Base-by-base conservation (phyloP, 805 yeast genomes). In the Grigorovia transvaalensis region DNA sequence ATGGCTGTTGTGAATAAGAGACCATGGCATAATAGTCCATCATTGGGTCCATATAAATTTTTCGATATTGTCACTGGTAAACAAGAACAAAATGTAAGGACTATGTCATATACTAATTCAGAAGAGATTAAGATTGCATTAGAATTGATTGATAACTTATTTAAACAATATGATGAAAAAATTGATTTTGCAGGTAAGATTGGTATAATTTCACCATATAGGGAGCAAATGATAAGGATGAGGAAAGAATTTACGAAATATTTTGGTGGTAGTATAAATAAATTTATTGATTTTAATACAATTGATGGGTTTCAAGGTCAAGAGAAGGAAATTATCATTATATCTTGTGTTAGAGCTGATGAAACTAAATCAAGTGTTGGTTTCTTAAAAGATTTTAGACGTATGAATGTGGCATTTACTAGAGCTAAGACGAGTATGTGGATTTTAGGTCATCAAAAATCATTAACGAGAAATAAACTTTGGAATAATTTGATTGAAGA, bases 271-370 rank as follows among this genome's bases (percentile, higher is more conserved):
- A 62, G 71, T 3, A 84, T 91, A 38, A 65, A 76, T 18, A 74
- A 78, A 33, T 82, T 79, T 50, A 80, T 95, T 48, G 95, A 87
- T 63, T 89, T 93, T 70, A 89, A 90, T 63, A 88, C 99, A 0
- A 89, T 93, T 54, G 99, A 93, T 75, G 99, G 98, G 1, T 93
- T 90, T 65, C 99, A 89, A 71, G 97, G 96, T 56, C 98, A 93
- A 68, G 99, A 93, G 64, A 93, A 91, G 67, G 97, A 91, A 56
- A 80, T 93, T 47, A 57, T 93, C 55, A 79, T 93, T 48, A 84
- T 93, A 74, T 89, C 98, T 0, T 91, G 98, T 79, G 99, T 93
- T 4, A 79, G 99, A 60, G 96, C 98, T 0, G 84, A 81, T 47
- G 73, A 77, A 13, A 61, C 67, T 11, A 57, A 61, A 35, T 71